phyloP scores from a whole-genome alignment of 257 asterid genomes.

The Solanum ossicruentum region DNA sequence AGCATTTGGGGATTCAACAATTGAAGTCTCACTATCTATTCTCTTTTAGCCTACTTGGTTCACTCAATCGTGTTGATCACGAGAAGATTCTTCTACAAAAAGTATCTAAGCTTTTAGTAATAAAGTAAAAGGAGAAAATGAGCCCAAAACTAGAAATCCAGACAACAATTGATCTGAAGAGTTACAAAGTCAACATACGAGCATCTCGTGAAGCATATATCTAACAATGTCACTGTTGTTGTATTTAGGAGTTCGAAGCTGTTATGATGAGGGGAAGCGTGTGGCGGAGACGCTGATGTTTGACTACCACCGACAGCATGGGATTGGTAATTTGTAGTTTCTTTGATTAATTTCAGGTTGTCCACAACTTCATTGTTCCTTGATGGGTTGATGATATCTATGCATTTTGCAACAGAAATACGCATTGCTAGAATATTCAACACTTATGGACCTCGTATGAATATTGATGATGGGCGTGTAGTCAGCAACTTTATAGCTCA shows the following conservation, averaged over 20 bases:
- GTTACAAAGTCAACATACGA: not conserved
- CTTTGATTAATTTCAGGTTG: not conserved
- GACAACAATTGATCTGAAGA: not conserved
- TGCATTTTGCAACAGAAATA: conserved; percentile 39
- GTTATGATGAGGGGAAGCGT: conserved; percentile 91
- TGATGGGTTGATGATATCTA: not conserved
- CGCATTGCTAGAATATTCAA: conserved; percentile 95
- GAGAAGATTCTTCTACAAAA: not conserved
- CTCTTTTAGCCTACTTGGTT: not conserved
- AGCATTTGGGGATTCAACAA: not conserved
- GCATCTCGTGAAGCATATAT: not conserved
- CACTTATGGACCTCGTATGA: conserved; percentile 97
- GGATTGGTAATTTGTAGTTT: conserved; percentile 41
- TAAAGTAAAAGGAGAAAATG: not conserved
- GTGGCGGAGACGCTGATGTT: conserved; percentile 96
- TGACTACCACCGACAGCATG: conserved; percentile 94
- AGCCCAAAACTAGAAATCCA: not conserved
- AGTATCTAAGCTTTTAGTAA: not conserved
- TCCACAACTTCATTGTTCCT: not conserved
- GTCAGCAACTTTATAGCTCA: conserved; percentile 95
- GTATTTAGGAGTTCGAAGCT: conserved; percentile 71
- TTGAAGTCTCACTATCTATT: not conserved
- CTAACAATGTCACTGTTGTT: not conserved
- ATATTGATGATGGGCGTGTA: conserved; percentile 91
- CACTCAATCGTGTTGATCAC: not conserved